A percentile compares a stretch with the other conserved stretches of the same genome.
phyloP scores from a whole-genome alignment of 768 basidiomycete species.

The Suillus tomentosus region DNA sequence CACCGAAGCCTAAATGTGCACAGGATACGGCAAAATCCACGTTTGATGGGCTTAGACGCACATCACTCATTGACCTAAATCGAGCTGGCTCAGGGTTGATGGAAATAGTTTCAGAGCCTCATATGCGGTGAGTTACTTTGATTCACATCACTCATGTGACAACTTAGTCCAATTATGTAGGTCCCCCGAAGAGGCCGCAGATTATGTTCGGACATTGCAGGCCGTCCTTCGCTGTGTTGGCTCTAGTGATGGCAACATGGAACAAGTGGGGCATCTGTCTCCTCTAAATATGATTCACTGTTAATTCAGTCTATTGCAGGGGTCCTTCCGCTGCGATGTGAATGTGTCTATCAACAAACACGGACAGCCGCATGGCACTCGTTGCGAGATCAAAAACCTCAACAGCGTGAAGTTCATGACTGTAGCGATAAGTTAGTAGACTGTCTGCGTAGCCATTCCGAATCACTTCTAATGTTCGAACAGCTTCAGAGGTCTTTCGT shows the following conservation, averaged over 20 bases:
- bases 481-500: conserved; percentile 81
- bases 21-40: conserved; percentile 93
- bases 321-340: conserved; percentile 92
- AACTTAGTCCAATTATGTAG: conserved; percentile 25
- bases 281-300: conserved; percentile 1
- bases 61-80: conserved; percentile 82
- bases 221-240: conserved; percentile 79
- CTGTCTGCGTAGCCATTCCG: neutral
- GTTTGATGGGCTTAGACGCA: conserved; percentile 48
- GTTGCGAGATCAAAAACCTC: conserved; percentile 96
- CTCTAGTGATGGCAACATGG: conserved; percentile 96
- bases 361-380: conserved; percentile 68
- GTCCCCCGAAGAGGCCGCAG: conserved; percentile 87
- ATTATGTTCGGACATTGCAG: conserved; percentile 84
- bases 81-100: conserved; percentile 87
- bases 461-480: neutral
- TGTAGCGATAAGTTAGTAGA: conserved; percentile 74
- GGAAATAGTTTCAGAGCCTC: conserved; percentile 96
- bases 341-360: conserved; percentile 86
- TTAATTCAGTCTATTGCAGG: conserved; percentile 48
- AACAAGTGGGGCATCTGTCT: conserved; percentile 59
- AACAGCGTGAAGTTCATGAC: conserved; percentile 87
- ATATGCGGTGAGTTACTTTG: conserved; percentile 57
- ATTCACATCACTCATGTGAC: neutral
- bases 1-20: neutral